These are phyloP conservation scores for Dioscorea cayenensis DNA, from an alignment of 116 monocot species.

Conservation along the genomic window DNA sequence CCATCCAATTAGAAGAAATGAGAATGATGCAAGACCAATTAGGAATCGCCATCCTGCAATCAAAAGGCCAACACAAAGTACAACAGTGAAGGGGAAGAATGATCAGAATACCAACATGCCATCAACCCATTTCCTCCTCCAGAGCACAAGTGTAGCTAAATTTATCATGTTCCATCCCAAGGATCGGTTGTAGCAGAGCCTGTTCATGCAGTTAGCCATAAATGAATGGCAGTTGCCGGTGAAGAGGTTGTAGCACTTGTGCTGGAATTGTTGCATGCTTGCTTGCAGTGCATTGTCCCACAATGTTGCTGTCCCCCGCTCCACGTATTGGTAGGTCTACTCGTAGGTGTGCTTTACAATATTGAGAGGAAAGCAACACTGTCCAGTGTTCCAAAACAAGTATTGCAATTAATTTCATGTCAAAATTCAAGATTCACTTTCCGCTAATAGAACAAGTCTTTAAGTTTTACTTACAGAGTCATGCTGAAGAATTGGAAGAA, in stretches of 20 bases:
- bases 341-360: conserved; percentile 40
- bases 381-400: conserved; percentile 4
- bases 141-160: conserved; percentile 31
- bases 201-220: conserved; percentile 64
- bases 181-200: conserved; percentile 45
- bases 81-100: conserved; percentile 49
- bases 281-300: conserved; percentile 65
- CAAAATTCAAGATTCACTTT: too few relatives aligned
- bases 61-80: conserved; percentile 35
- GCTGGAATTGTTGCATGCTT: conserved; percentile 49
- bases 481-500: too few relatives aligned
- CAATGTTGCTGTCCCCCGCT: conserved; percentile 47
- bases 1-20: conserved; percentile 58
- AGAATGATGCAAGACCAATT: conserved; percentile 49
- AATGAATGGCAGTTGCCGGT: conserved; percentile 80
- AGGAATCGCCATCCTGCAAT: conserved; percentile 68
- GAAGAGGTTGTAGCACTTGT: conserved; percentile 78
- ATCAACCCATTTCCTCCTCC: conserved; percentile 52
- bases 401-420: background rate
- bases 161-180: conserved; percentile 54
- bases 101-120: conserved; percentile 42
- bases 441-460: too few relatives aligned
- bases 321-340: conserved; percentile 43
- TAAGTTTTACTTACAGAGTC: too few relatives aligned
- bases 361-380: conserved; percentile 74